Percentiles rank a stretch among this genome's conserved stretches.
These are phyloP conservation scores for Brasenia schreberi DNA, from an alignment of 164 flowering plant genomes.

Conservation along the genomic window DNA sequence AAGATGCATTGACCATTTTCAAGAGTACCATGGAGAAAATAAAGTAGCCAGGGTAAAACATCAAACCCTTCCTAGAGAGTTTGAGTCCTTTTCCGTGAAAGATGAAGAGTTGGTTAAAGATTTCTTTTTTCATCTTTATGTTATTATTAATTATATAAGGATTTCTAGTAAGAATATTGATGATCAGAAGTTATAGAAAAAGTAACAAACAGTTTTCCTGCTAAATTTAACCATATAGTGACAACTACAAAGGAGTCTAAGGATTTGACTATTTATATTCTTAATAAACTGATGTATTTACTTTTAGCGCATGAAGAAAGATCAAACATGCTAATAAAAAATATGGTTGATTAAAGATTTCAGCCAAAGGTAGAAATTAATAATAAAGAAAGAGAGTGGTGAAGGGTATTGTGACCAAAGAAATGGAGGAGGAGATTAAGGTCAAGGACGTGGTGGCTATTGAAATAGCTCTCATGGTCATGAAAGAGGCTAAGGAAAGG, in stretches of 20 bases:
- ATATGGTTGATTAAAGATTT: not conserved
- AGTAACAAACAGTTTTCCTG: not conserved
- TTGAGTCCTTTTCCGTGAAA: constrained; percentile 4
- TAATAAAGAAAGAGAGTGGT: not conserved
- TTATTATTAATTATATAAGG: not conserved
- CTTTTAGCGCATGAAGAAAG: not conserved
- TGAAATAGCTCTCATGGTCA: no score
- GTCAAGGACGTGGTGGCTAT: no score
- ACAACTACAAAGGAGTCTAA: not conserved
- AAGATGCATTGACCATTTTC: no score
- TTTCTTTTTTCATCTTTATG: not conserved
- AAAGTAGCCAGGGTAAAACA: constrained; percentile 1
- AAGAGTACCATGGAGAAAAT: not conserved
- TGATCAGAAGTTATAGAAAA: not conserved
- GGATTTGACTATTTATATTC: not conserved
- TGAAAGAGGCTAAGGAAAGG: not conserved
- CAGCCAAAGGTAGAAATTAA: not conserved
- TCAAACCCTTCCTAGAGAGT: constrained; percentile 3
- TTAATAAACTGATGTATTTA: not conserved
- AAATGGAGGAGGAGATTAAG: no score
- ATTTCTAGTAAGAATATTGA: not conserved
- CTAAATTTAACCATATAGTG: not conserved
- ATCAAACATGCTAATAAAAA: not conserved
- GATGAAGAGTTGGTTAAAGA: not conserved
- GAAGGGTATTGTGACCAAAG: not conserved